phyloP scores from a whole-genome alignment of 164 flowering plant species.

The Dillenia turbinata region DNA sequence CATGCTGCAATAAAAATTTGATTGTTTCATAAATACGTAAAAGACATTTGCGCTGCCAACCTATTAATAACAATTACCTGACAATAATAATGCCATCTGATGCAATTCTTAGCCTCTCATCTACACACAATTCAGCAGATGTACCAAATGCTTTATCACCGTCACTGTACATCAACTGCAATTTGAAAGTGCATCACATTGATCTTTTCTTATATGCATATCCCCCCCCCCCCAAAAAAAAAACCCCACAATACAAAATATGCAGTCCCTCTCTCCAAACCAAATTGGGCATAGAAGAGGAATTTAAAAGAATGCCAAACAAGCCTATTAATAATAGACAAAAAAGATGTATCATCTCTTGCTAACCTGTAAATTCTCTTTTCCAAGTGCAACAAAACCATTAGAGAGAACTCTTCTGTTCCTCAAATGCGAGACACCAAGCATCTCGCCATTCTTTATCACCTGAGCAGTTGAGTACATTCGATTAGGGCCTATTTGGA shows the following conservation, averaged over 20 bases:
- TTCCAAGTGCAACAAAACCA: conserved; percentile 83
- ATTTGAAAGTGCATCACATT: conserved; percentile 8
- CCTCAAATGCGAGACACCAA: conserved; percentile 94
- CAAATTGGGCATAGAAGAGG: conserved; percentile 3
- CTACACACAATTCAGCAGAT: conserved; percentile 83
- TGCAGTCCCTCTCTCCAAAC: not conserved
- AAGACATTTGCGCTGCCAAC: not conserved
- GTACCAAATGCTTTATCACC: conserved; percentile 99
- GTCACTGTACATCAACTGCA: conserved; percentile 94
- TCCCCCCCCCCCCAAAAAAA: not conserved
- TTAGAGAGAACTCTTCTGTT: conserved; percentile 93
- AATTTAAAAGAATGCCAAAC: not conserved
- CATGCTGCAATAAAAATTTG: conserved; percentile 55
- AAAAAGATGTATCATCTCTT: not conserved
- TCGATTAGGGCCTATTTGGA: too few species aligned
- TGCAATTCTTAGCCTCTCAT: conserved; percentile 90
- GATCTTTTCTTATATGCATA: conserved; percentile 2
- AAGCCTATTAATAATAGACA: too few species aligned
- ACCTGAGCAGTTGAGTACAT: conserved; percentile 44
- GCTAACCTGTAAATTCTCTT: conserved; percentile 86
- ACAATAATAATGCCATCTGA: conserved; percentile 89
- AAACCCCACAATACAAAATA: not conserved
- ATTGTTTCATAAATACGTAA: not conserved
- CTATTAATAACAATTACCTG: conserved; percentile 40
- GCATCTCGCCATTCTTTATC: conserved; percentile 98